These are phyloP conservation scores for Saprolegnia diclina DNA, from an alignment of 352 stramenopile genomes.

Conservation along the genomic window DNA sequence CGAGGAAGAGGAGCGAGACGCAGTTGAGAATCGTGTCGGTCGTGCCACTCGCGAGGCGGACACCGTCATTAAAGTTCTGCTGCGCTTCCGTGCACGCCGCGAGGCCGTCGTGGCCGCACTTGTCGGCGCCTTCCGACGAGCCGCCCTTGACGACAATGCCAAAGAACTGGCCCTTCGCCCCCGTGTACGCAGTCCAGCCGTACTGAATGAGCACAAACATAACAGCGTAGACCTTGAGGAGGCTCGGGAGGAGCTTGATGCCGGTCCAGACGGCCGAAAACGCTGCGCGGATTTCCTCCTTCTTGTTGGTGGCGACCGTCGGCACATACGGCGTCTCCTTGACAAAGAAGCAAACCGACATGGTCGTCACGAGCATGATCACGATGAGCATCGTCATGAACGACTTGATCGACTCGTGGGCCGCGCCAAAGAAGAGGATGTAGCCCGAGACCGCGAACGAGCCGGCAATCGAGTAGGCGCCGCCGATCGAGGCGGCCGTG, in stretches of 20 bases:
- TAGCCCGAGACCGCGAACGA: constrained; percentile 46
- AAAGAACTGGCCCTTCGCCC: constrained; percentile 65
- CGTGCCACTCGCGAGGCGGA: constrained; percentile 43
- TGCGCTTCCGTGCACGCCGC: constrained; percentile 33
- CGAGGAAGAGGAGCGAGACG: constrained; percentile 43
- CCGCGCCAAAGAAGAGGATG: constrained; percentile 45
- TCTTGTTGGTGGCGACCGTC: constrained; percentile 24
- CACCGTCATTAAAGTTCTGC: constrained; percentile 45
- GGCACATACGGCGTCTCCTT: constrained; percentile 34
- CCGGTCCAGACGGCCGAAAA: constrained; percentile 46
- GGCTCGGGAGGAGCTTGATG: constrained; percentile 37
- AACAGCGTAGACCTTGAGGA: constrained; percentile 47
- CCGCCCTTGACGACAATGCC: constrained; percentile 49
- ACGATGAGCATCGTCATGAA: constrained; percentile 53
- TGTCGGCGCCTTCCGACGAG: constrained; percentile 41
- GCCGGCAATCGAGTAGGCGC: constrained; percentile 45
- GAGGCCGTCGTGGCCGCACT: constrained; percentile 31
- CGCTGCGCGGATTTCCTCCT: constrained; percentile 27
- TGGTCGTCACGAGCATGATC: constrained; percentile 37
- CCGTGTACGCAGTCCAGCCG: constrained; percentile 58
- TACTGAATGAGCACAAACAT: constrained; percentile 55
- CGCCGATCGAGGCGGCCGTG: constrained; percentile 38
- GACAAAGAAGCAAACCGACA: constrained; percentile 33
- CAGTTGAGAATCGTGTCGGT: constrained; percentile 55
- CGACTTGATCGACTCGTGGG: constrained; percentile 43